phyloP scores from a whole-genome alignment of 1,139 yeast genomes.

The Kodamaea sp. region DNA sequence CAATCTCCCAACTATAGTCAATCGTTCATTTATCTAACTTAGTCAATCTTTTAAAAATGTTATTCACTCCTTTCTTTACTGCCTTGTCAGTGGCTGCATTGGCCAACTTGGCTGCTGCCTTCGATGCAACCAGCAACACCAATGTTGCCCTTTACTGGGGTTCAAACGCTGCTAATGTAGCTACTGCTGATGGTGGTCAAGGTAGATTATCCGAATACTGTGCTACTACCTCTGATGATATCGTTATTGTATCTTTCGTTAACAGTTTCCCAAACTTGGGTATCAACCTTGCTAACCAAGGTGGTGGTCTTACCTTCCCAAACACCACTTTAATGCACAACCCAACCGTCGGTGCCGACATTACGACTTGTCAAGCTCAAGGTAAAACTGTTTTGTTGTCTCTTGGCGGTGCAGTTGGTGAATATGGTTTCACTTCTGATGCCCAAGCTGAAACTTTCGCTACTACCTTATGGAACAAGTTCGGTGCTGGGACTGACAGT shows the following conservation, averaged over 20 bases:
- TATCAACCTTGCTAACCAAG: constrained; percentile 13
- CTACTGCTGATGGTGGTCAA: constrained; percentile 5
- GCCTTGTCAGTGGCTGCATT: constrained; percentile 2
- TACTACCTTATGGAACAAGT: constrained; percentile 13
- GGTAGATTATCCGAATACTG: constrained; percentile 12
- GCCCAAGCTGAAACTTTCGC: constrained; percentile 12
- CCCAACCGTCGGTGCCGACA: constrained; percentile 12
- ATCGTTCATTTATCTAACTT: neutral
- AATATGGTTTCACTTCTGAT: constrained; percentile 11
- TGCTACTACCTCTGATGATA: constrained; percentile 10
- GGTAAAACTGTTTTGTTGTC: constrained; percentile 15
- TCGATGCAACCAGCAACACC: neutral
- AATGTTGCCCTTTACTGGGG: constrained; percentile 16
- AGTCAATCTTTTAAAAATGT: constrained; percentile 4
- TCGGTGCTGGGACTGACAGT: constrained; percentile 12
- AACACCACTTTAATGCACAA: constrained; percentile 17
- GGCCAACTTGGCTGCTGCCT: neutral
- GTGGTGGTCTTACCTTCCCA: constrained; percentile 14
- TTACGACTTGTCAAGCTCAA: constrained; percentile 12
- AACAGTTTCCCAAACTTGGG: constrained; percentile 9
- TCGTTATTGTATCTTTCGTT: constrained; percentile 13
- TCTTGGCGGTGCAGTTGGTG: constrained; percentile 14
- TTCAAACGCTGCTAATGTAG: constrained; percentile 11
- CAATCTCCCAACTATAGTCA: too few relatives aligned
- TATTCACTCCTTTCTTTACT: constrained; percentile 2